A percentile compares a stretch with the other conserved stretches of the same genome.
phyloP scores from a whole-genome alignment of 306 rosid species.

The Pachyrhizus erosus region DNA sequence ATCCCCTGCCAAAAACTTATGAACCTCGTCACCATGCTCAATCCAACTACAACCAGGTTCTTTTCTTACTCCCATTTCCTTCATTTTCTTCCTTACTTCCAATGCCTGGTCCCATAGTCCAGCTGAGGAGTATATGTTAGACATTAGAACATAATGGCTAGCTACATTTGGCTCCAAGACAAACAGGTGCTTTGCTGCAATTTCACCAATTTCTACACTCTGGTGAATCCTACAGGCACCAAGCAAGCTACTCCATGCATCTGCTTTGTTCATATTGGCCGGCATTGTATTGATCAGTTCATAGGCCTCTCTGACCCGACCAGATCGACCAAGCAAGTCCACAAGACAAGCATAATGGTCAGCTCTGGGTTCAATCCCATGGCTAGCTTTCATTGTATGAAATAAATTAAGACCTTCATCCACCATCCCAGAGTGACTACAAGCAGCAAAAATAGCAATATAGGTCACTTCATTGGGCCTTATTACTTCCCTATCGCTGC shows the following conservation, averaged over 20 bases:
- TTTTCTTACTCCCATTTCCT: slow-evolving; percentile 78
- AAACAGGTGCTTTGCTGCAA: slow-evolving; percentile 71
- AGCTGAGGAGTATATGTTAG: slow-evolving; percentile 81
- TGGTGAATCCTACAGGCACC: slow-evolving; percentile 76
- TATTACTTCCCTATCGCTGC: slow-evolving; percentile 35
- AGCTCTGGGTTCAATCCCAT: slow-evolving; percentile 65
- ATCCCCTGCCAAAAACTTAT: slow-evolving; percentile 85
- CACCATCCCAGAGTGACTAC: slow-evolving; percentile 77
- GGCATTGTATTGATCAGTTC: slow-evolving; percentile 71
- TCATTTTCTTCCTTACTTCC: slow-evolving; percentile 80
- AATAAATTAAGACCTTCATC: slow-evolving; percentile 69
- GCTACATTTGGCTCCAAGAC: slow-evolving; percentile 80
- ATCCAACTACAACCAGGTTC: slow-evolving; percentile 97
- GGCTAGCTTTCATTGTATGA: slow-evolving; percentile 65
- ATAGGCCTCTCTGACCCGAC: slow-evolving; percentile 72
- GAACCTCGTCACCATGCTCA: slow-evolving; percentile 83
- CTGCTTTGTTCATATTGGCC: slow-evolving; percentile 54
- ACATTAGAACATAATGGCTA: slow-evolving; percentile 83
- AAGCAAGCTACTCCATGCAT: slow-evolving; percentile 94
- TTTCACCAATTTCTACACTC: slow-evolving; percentile 73
- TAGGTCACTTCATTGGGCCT: slow-evolving; percentile 71
- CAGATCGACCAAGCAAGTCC: slow-evolving; percentile 92
- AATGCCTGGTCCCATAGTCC: slow-evolving; percentile 83
- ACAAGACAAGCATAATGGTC: slow-evolving; percentile 91
- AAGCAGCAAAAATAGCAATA: slow-evolving; percentile 70